These are phyloP conservation scores for Vicia villosa DNA, from an alignment of 306 rosid genomes.

Conservation along the genomic window DNA sequence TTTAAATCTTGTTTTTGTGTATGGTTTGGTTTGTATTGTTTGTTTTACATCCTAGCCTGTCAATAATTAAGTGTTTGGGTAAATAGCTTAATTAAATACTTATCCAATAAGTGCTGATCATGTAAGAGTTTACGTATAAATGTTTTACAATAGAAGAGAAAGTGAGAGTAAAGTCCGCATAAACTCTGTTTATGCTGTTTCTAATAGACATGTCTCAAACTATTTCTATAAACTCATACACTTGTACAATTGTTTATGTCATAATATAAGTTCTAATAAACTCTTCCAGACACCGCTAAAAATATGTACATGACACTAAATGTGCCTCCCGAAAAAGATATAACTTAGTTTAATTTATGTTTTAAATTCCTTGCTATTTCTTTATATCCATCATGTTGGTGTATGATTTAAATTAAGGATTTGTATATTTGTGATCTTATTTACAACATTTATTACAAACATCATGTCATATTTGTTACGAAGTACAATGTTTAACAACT, in stretches of 20 bases:
- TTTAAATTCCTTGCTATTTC: neutral
- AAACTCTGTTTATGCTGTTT: neutral
- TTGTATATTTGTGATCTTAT: conserved; percentile 3
- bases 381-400: neutral
- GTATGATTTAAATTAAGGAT: neutral
- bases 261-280: conserved; percentile 2
- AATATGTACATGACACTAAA: neutral
- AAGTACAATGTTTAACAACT: neutral
- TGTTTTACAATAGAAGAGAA: neutral
- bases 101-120: neutral
- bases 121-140: neutral
- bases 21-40: neutral
- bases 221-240: neutral
- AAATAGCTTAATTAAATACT: neutral
- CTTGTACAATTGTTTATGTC: neutral
- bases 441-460: neutral
- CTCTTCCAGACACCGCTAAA: neutral
- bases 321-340: neutral
- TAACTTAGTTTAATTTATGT: neutral
- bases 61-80: neutral
- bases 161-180: neutral
- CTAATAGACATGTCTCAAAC: neutral
- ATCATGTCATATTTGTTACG: neutral
- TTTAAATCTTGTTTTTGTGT: neutral
- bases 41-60: neutral